Conservation (phyloP, 1,284 basidiomycete genomes). For the Pascua guehoae region DNA sequence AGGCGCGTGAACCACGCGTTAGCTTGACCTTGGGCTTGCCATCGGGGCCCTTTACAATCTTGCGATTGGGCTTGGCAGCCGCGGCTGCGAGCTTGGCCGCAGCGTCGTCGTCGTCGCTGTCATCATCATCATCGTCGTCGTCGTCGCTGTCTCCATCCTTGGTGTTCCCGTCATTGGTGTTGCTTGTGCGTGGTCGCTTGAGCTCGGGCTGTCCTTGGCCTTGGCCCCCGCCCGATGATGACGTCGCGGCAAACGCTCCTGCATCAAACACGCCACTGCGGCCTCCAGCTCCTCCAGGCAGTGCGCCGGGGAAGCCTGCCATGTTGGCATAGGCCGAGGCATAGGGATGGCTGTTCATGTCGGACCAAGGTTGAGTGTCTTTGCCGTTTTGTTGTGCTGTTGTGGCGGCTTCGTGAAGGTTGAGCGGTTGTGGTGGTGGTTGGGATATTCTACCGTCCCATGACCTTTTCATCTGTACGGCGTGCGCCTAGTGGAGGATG, state of each 20-base stretch:
- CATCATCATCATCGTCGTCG: constrained; percentile 30
- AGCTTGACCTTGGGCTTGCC: constrained; percentile 66
- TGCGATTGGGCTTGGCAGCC: constrained; percentile 20
- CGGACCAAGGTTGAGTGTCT: constrained; percentile 1
- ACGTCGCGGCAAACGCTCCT: constrained; percentile 1
- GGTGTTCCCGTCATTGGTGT: constrained; percentile 8
- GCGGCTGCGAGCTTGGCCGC: constrained; percentile 19
- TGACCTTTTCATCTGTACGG: constrained; percentile 13
- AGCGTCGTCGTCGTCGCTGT: constrained; percentile 35
- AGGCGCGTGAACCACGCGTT: constrained; percentile 66
- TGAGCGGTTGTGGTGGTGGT: not conserved
- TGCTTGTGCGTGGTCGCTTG: constrained; percentile 16
- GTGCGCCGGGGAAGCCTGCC: constrained; percentile 24
- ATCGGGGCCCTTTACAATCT: constrained; percentile 30
- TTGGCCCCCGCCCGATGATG: not conserved
- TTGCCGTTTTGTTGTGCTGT: not conserved
- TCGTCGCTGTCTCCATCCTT: constrained; percentile 15
- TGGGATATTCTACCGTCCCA: constrained; percentile 12
- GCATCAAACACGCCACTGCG: constrained; percentile 2
- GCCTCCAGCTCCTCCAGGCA: not conserved
- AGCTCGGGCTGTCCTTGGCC: constrained; percentile 2
- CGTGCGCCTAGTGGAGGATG: not conserved
- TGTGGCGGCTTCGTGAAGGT: not conserved
- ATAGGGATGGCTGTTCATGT: constrained; percentile 36
- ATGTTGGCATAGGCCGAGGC: constrained; percentile 39